phyloP scores from a whole-genome alignment of 2,329 filamentous ascomycete species.

The Sporothrix curviconia region DNA sequence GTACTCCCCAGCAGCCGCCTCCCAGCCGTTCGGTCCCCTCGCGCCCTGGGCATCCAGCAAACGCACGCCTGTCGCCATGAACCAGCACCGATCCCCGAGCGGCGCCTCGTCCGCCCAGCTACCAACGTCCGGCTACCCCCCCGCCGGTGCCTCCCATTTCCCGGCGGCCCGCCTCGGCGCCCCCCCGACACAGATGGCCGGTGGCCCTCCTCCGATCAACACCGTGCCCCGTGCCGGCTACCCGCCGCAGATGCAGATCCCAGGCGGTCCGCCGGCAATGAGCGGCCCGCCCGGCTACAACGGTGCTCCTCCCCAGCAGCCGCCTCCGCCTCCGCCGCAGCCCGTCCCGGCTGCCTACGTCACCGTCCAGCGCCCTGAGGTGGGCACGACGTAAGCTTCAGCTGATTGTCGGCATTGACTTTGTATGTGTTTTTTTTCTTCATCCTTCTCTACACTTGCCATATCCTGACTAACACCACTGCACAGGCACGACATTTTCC shows the following conservation, averaged over 20 bases:
- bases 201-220: slow-evolving; percentile 61
- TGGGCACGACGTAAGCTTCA: slow-evolving; percentile 92
- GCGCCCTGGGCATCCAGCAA: slow-evolving; percentile 30
- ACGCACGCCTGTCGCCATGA: slow-evolving; percentile 57
- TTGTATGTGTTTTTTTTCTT: slow-evolving; percentile 53
- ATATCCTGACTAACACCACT: background rate
- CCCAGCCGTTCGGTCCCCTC: slow-evolving; percentile 11
- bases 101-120: slow-evolving; percentile 58
- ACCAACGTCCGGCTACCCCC: slow-evolving; percentile 51
- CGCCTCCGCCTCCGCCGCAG: slow-evolving; percentile 32
- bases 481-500: slow-evolving; percentile 92
- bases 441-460: background rate
- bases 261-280: slow-evolving; percentile 36
- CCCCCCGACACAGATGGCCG: slow-evolving; percentile 54
- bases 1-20: slow-evolving; percentile 1
- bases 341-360: slow-evolving; percentile 34
- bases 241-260: slow-evolving; percentile 47
- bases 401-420: slow-evolving; percentile 97
- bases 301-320: slow-evolving; percentile 36
- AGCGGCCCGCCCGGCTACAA: slow-evolving; percentile 41
- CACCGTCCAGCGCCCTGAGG: slow-evolving; percentile 55
- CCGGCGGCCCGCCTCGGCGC: slow-evolving; percentile 37
- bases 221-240: slow-evolving; percentile 56
- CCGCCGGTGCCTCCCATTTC: slow-evolving; percentile 27
- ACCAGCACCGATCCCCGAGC: slow-evolving; percentile 42